Conservation (phyloP, 495 filamentous ascomycete species). For the Tuber brumale region DNA sequence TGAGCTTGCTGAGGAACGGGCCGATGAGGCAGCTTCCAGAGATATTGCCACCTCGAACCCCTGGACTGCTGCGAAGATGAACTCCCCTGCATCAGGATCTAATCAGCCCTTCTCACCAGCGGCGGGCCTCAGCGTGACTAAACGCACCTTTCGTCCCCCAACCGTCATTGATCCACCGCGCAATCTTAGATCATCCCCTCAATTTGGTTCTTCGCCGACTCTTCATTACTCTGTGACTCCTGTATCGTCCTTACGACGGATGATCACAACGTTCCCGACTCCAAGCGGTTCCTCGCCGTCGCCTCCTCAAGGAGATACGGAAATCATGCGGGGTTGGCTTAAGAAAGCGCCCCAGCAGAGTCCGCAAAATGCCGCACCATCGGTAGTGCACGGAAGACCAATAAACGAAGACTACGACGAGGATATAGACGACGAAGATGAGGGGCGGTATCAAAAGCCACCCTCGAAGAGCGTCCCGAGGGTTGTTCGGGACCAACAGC, state of each 20-base stretch:
- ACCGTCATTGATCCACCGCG: neutral
- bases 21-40: slow-evolving; percentile 24
- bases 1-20: slow-evolving; percentile 14
- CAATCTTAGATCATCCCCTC: neutral
- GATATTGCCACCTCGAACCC: slow-evolving; percentile 50
- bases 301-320: neutral
- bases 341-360: slow-evolving; percentile 9
- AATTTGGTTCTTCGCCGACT: neutral
- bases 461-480: neutral
- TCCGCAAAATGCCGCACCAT: slow-evolving; percentile 14
- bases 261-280: slow-evolving; percentile 8
- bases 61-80: slow-evolving; percentile 57
- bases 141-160: slow-evolving; percentile 18
- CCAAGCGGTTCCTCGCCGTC: slow-evolving; percentile 16
- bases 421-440: slow-evolving; percentile 4
- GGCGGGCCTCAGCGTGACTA: neutral
- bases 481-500: neutral
- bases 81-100: slow-evolving; percentile 42
- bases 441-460: neutral
- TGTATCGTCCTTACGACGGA: neutral
- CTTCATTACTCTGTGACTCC: slow-evolving; percentile 6
- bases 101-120: slow-evolving; percentile 11
- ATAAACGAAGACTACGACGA: slow-evolving; percentile 11
- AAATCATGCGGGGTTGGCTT: slow-evolving; percentile 22
- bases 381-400: slow-evolving; percentile 8